Percentiles rank a stretch among this genome's conserved stretches.
These are phyloP conservation scores for Eutrema heterophyllum DNA, from an alignment of 345 rosid species.

Conservation along the genomic window DNA sequence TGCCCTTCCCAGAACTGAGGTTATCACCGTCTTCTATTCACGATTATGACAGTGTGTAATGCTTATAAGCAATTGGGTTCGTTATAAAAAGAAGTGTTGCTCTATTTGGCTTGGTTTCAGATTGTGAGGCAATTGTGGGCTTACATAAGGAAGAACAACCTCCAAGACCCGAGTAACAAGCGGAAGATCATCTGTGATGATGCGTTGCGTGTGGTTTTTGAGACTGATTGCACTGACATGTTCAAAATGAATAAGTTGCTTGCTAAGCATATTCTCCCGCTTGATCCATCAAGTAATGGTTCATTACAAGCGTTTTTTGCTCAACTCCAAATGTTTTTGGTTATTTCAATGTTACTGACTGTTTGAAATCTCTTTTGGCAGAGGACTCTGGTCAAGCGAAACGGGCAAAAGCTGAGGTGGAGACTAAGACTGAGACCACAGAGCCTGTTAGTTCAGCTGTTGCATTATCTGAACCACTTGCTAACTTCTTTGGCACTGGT, in stretches of 20 bases:
- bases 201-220: slow-evolving; percentile 80
- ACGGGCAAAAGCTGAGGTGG: slow-evolving; percentile 57
- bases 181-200: slow-evolving; percentile 96
- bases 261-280: slow-evolving; percentile 81
- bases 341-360: slow-evolving; percentile 14
- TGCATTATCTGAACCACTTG: slow-evolving; percentile 70
- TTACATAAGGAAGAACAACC: slow-evolving; percentile 92
- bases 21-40: slow-evolving; percentile 6
- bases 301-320: neutral
- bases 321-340: neutral
- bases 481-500: slow-evolving; percentile 67
- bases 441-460: slow-evolving; percentile 42
- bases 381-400: slow-evolving; percentile 80
- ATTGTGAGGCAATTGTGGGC: slow-evolving; percentile 98
- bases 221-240: slow-evolving; percentile 98
- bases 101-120: slow-evolving; percentile 33
- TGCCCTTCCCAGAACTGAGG: slow-evolving; percentile 95
- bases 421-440: slow-evolving; percentile 42
- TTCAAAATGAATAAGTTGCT: slow-evolving; percentile 96
- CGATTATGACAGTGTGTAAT: neutral
- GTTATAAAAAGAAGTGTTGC: neutral
- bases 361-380: slow-evolving; percentile 28
- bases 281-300: slow-evolving; percentile 70
- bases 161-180: slow-evolving; percentile 98
- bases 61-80: neutral